These are phyloP conservation scores for Lentinula edodes DNA, from an alignment of 768 basidiomycete genomes.

Conservation along the genomic window DNA sequence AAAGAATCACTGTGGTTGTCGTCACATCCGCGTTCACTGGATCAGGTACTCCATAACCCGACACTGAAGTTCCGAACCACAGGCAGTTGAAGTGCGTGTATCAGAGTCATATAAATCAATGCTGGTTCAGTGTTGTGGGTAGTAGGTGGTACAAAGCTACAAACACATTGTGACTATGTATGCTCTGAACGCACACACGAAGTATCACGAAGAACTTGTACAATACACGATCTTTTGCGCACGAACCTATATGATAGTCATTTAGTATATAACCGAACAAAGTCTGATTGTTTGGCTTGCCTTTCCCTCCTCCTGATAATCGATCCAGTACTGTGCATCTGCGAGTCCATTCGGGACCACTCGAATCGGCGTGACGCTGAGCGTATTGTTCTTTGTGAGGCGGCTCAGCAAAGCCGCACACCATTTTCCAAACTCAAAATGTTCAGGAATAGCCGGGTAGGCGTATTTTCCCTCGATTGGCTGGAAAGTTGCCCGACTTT, in stretches of 20 bases:
- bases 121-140: no score
- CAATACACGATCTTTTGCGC: slow-evolving; percentile 15
- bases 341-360: slow-evolving; percentile 13
- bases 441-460: slow-evolving; percentile 7
- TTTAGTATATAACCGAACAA: neutral
- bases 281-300: neutral
- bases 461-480: slow-evolving; percentile 7
- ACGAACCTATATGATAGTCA: slow-evolving; percentile 7
- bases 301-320: slow-evolving; percentile 16
- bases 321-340: slow-evolving; percentile 12
- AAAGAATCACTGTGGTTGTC: no score
- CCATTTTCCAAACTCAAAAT: slow-evolving; percentile 12
- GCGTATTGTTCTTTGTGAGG: slow-evolving; percentile 8
- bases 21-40: no score
- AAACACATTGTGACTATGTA: no score
- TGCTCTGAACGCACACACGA: no score
- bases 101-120: no score
- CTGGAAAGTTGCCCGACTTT: neutral
- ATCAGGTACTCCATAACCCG: no score
- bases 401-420: slow-evolving; percentile 5
- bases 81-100: no score
- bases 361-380: slow-evolving; percentile 11
- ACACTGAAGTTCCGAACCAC: no score
- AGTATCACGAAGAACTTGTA: neutral
- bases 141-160: no score